Percentiles rank a stretch among this genome's conserved stretches.
These are phyloP conservation scores for Fusarium verrucosum DNA, from an alignment of 2,329 filamentous ascomycete genomes.

Conservation along the genomic window DNA sequence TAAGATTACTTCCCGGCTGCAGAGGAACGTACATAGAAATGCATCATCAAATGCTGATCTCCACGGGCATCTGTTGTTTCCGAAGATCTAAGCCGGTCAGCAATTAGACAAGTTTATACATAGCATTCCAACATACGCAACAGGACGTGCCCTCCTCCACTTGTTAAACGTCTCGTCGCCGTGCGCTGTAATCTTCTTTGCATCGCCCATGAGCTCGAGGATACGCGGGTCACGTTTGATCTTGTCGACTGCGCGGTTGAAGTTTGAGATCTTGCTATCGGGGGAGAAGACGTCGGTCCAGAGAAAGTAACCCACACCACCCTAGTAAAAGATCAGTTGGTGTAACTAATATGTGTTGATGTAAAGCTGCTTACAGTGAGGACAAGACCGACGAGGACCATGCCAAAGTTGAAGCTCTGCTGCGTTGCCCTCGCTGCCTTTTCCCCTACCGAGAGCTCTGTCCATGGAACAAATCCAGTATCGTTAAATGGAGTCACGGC, in stretches of 20 bases:
- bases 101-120: not conserved
- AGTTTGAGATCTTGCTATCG: conserved; percentile 85
- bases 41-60: conserved; percentile 82
- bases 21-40: conserved; percentile 74
- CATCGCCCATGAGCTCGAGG: conserved; percentile 76
- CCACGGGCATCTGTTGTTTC: conserved; percentile 76
- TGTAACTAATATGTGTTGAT: not conserved
- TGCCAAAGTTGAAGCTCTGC: conserved; percentile 86
- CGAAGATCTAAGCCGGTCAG: conserved; percentile 64
- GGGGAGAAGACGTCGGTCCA: conserved; percentile 85
- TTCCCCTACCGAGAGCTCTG: conserved; percentile 75
- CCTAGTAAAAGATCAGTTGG: conserved; percentile 55
- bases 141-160: conserved; percentile 75
- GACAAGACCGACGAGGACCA: conserved; percentile 78
- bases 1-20: not conserved
- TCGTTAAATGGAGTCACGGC: conserved; percentile 87
- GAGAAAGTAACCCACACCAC: conserved; percentile 79
- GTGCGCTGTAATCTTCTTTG: conserved; percentile 79
- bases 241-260: conserved; percentile 84
- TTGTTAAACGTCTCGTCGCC: conserved; percentile 84
- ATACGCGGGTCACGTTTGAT: conserved; percentile 79
- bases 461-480: conserved; percentile 84
- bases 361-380: conserved; percentile 69
- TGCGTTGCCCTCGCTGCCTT: conserved; percentile 88
- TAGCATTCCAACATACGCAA: conserved; percentile 57